Percentiles rank a stretch among this genome's conserved stretches.
Evolutionary conservation across 2,329 filamentous ascomycete species (phyloP).

Genomic region (Scedosporium minutisporum): DNA sequence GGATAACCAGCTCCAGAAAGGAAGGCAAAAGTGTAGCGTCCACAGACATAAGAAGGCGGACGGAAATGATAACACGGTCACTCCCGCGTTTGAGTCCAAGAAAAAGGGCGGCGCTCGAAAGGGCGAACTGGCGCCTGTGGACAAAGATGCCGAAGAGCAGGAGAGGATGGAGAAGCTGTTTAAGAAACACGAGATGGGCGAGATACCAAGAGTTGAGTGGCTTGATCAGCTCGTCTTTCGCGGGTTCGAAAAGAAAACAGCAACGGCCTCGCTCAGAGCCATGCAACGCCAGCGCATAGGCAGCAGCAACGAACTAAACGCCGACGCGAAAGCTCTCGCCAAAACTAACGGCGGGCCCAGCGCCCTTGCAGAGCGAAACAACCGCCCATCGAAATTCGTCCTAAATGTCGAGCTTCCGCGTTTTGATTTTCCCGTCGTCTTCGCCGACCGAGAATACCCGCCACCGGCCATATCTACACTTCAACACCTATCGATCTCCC

Average conservation of each 20-base stretch:
- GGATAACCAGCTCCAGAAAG: constrained; percentile 84
- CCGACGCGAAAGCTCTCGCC: constrained; percentile 19
- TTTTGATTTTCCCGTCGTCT: constrained; percentile 93
- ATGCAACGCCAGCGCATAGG: constrained; percentile 26
- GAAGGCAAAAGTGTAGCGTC: constrained; percentile 81
- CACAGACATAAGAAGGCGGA: constrained; percentile 78
- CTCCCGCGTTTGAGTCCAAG: constrained; percentile 58
- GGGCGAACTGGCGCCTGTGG: constrained; percentile 39
- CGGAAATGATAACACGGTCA: constrained; percentile 69
- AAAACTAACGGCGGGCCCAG: constrained; percentile 32
- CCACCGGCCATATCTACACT: constrained; percentile 73
- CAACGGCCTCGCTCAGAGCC: constrained; percentile 32
- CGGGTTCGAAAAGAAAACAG: constrained; percentile 60
- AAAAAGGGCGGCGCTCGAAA: constrained; percentile 41
- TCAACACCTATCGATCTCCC: constrained; percentile 38
- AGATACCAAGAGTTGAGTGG: constrained; percentile 89
- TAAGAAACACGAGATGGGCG: constrained; percentile 97
- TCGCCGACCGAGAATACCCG: constrained; percentile 87
- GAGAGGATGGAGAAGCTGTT: constrained; percentile 82
- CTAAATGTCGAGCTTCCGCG: constrained; percentile 86
- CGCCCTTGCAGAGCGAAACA: not conserved
- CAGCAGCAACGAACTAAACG: constrained; percentile 7
- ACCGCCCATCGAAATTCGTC: constrained; percentile 53
- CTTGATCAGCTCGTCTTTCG: constrained; percentile 90
- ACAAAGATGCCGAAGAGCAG: constrained; percentile 71